Evolutionary conservation across 139 green algal genomes (phyloP), one percentile per base, ranked within the genome.

Genomic region (Edaphochlamys debaryana): DNA sequence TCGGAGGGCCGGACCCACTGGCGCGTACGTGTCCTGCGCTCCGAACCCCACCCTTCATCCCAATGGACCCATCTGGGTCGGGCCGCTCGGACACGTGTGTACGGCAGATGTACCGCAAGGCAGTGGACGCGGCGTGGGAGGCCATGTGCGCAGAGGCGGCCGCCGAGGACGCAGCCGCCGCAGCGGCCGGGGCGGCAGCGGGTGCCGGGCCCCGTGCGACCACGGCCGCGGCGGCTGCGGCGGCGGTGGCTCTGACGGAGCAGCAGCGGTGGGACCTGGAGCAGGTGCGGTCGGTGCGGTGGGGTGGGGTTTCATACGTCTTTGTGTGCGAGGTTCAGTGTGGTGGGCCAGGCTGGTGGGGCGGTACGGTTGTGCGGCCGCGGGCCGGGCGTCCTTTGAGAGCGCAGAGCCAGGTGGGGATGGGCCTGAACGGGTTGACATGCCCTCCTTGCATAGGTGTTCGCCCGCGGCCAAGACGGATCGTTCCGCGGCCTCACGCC

Each of bases 381-480:
- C n/a, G n/a, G n/a, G n/a, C n/a, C n/a, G n/a, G n/a, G n/a, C n/a
- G n/a, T n/a, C n/a, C n/a, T n/a, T n/a, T n/a, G n/a, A n/a, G n/a
- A n/a, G n/a, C n/a, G n/a, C n/a, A n/a, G n/a, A n/a, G n/a, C n/a
- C n/a, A n/a, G n/a, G n/a, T n/a, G n/a, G n/a, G n/a, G n/a, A n/a
- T n/a, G n/a, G n/a, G n/a, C n/a, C n/a, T n/a, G n/a, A n/a, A n/a
- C n/a, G n/a, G n/a, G n/a, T n/a, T n/a, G n/a, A n/a, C n/a, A n/a
- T n/a, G n/a, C n/a, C n/a, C n/a, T n/a, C n/a, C n/a, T n/a, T n/a
- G n/a, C n/a, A n/a, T n/a, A 95, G 92, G 90, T 96, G 56, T 98
- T 98, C 90, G 91, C 93, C 0, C 84, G 95, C 29, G 95, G 91
- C 8, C 95, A 98, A 89, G 95, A 98, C 80, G 92, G 77, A n/a